Base-by-base conservation (phyloP, 306 rosid genomes). In the Urtica urens region DNA sequence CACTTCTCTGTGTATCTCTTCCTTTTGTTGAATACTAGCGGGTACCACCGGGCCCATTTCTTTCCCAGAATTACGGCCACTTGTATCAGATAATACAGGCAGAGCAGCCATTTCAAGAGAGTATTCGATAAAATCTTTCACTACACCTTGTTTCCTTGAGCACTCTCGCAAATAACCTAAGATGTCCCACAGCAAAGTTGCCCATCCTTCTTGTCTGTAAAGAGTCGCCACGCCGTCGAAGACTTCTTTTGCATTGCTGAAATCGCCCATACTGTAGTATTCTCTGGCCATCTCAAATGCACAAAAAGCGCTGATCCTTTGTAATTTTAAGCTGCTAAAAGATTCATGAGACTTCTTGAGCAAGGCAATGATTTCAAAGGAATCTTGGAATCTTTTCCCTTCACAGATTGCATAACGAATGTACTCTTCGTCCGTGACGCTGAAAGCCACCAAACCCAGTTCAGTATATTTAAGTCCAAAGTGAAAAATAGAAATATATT, bases 191-290 rank as follows among this genome's bases (percentile, higher is more conserved):
- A 90, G 66, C 77, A 85, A 79, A 41, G 87, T 75, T 51, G 71
- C 76, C 99, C 95, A 90, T 34, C 95, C 95, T 73, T 90, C 99
- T 81, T 70, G 83, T 67, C 99, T 85, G 67, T 90, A 90, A 40
- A 84, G 60, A 68, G 61, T 75, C 50, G 95, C 95, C 66, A 81
- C 72, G 40, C 28, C 68, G 56, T 72, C 86, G 69, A 85, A 77
- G 48, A 62, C 61, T 57, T 53, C 64, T 68, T 79, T 79, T 51
- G 95, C 92, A 42, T 79, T 76, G 63, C 60, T 62, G 56, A 66
- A 68, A 57, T 85, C 93, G 23, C 72, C 87, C 47, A 63, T 75
- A 53, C 72, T 57, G 69, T 85, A 90, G 72, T 85, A 76, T 74
- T 85, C 95, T 73, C 67, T 75, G 53, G 81, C 95, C 78, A 85